These are phyloP conservation scores for Didymella glomerata DNA, from an alignment of 2,329 filamentous ascomycete species.

Conservation along the genomic window DNA sequence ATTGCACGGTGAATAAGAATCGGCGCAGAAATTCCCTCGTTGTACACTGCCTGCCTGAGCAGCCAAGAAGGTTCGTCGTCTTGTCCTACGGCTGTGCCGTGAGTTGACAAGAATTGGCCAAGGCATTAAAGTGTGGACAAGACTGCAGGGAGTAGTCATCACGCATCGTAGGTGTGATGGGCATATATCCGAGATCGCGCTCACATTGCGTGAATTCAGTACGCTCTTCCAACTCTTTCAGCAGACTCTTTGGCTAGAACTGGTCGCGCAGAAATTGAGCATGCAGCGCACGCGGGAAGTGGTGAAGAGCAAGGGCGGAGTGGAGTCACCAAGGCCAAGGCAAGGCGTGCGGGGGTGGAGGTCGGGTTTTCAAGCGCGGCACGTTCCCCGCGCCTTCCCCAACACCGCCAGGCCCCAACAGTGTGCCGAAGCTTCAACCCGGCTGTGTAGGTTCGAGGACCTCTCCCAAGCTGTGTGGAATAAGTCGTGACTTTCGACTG, in stretches of 20 bases:
- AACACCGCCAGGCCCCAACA: background rate
- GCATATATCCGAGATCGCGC: background rate
- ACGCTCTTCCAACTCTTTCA: background rate
- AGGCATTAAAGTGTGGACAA: conserved; percentile 6
- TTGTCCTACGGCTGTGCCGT: conserved; percentile 11
- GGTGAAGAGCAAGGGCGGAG: background rate
- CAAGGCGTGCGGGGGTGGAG: conserved; percentile 14
- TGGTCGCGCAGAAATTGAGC: background rate
- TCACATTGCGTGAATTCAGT: too few species aligned
- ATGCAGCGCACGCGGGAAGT: background rate
- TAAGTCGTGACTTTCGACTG: background rate
- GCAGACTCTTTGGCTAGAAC: too few species aligned
- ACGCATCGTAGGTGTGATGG: background rate
- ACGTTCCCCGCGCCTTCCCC: background rate
- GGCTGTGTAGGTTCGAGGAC: background rate
- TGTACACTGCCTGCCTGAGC: conserved; percentile 3
- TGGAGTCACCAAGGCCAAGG: conserved; percentile 9
- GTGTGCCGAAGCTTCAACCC: background rate
- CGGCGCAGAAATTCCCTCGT: conserved; percentile 5
- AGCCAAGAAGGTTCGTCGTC: conserved; percentile 19
- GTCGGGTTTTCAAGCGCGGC: background rate
- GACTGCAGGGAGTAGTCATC: conserved; percentile 1
- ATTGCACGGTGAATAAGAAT: conserved; percentile 3
- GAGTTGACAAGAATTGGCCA: conserved; percentile 17
- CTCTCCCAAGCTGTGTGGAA: background rate